Evolutionary conservation across 306 rosid genomes (phyloP), one percentile per base, ranked within the genome.

Genomic region (Notholithocarpus densiflorus): DNA sequence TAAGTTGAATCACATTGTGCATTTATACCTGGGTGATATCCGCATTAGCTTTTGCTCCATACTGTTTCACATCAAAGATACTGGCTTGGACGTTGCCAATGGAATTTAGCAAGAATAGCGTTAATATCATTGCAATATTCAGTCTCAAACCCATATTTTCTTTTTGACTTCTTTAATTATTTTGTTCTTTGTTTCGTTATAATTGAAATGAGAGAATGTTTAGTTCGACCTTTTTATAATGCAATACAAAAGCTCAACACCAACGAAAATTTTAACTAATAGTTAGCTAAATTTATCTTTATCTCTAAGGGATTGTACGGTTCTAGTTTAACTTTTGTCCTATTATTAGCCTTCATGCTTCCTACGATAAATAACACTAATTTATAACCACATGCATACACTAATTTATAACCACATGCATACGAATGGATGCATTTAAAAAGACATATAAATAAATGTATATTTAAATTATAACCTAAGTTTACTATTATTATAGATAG

Each of bases 1-100:
- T 20, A 20, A 18, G 45, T 37, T 37, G 45, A 37, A 37, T 37
- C 45, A 57, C 5, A 2, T 20, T 8, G 12, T 26, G 9, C 13
- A 4, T 57, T 2, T 19, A 72, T 75, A 84, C 87, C 84, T 26
- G 20, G 10, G 71, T 72, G 11, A 80, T 43, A 55, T 84, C 87
- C 8, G 17, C 5, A 26, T 74, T 70, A 10, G 71, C 19, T 26
- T 56, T 45, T 52, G 65, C 89, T 29, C 84, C 84, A 13, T 72
- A 86, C 2, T 31, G 55, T 1, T 65, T 56, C 29, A 86, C 32
- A 7, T 82, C 75, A 8, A 73, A 76, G 2, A 15, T 32, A 8
- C 34, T 6, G 43, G 32, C 18, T 76, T 59, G 45, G 27, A 54
- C 75, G 3, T 43, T 59, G 1, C 23, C 24, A 12, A 65, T 31